phyloP scores from a whole-genome alignment of 2,329 filamentous ascomycete genomes.

The Trichoderma brevicompactum region DNA sequence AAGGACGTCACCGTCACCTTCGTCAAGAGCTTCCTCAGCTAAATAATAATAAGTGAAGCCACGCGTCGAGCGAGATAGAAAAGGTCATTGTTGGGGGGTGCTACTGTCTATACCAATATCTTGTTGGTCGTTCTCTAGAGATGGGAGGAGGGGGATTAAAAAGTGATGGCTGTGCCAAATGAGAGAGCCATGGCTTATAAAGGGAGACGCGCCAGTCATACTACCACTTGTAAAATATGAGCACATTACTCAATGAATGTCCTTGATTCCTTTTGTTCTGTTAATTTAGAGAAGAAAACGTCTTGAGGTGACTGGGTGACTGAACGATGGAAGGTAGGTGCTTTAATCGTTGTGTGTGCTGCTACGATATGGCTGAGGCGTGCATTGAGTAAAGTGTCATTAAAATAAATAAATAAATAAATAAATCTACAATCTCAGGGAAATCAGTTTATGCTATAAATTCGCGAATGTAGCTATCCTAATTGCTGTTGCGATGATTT shows the following conservation, averaged over 20 bases:
- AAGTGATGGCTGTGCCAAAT: constrained; percentile 52
- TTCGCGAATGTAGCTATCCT: too few relatives aligned
- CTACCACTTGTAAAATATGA: constrained; percentile 67
- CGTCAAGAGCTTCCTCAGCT: constrained; percentile 87
- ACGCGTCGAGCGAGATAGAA: constrained; percentile 40
- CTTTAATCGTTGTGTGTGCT: too few relatives aligned
- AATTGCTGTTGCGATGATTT: not conserved
- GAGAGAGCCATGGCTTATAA: constrained; percentile 49
- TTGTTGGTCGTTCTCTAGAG: constrained; percentile 52
- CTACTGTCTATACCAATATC: constrained; percentile 55
- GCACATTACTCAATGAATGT: constrained; percentile 63
- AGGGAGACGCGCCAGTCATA: constrained; percentile 53
- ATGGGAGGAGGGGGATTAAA: constrained; percentile 46
- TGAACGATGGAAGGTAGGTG: not conserved
- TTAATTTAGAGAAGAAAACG: not conserved
- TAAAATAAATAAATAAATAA: too few relatives aligned
- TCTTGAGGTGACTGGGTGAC: not conserved
- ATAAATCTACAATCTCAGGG: too few relatives aligned
- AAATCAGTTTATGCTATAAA: too few relatives aligned
- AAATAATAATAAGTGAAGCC: constrained; percentile 45
- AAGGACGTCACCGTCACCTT: constrained; percentile 77
- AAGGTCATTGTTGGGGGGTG: constrained; percentile 42
- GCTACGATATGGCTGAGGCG: too few relatives aligned
- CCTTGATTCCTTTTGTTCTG: constrained; percentile 64
- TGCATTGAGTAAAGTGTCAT: too few relatives aligned